Conservation (phyloP, 768 basidiomycete genomes). For the Termitomyces sp. region DNA sequence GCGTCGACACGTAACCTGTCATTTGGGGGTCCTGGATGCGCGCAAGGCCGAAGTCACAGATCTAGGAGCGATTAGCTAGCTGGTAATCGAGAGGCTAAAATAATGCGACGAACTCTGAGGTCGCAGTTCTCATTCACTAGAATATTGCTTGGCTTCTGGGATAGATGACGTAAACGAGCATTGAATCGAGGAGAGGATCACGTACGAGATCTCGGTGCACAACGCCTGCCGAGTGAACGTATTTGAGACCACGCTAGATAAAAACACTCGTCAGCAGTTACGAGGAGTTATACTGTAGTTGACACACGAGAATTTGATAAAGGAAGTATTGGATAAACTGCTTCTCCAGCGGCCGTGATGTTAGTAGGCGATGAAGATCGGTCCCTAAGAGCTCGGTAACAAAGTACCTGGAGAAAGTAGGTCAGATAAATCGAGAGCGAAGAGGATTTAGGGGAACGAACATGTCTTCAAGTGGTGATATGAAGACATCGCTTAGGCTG, state of each 20-base stretch:
- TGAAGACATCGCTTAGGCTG: slow-evolving; percentile 97
- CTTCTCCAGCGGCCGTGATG: slow-evolving; percentile 95
- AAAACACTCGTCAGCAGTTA: slow-evolving; percentile 2
- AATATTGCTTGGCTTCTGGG: slow-evolving; percentile 96
- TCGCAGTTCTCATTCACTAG: slow-evolving; percentile 99
- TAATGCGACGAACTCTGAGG: slow-evolving; percentile 64
- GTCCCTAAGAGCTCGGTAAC: slow-evolving; percentile 98
- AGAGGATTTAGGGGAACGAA: slow-evolving; percentile 31
- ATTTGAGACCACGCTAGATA: slow-evolving; percentile 89
- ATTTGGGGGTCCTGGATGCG: slow-evolving; percentile 99
- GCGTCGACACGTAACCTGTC: slow-evolving; percentile 99
- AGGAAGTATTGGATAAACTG: slow-evolving; percentile 99
- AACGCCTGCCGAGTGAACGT: slow-evolving; percentile 98
- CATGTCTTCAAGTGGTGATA: slow-evolving; percentile 98
- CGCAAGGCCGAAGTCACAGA: slow-evolving; percentile 98
- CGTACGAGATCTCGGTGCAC: slow-evolving; percentile 93
- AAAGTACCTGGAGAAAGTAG: slow-evolving; percentile 69
- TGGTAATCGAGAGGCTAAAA: background rate
- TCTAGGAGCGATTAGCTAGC: slow-evolving; percentile 38
- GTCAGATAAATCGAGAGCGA: slow-evolving; percentile 4
- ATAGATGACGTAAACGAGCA: background rate
- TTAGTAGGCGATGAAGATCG: slow-evolving; percentile 94
- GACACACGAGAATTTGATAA: slow-evolving; percentile 90
- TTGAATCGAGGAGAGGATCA: slow-evolving; percentile 4
- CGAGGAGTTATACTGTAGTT: background rate